These are phyloP conservation scores for Deinandra increscens DNA, from an alignment of 129 eudicot species.

Conservation along the genomic window DNA sequence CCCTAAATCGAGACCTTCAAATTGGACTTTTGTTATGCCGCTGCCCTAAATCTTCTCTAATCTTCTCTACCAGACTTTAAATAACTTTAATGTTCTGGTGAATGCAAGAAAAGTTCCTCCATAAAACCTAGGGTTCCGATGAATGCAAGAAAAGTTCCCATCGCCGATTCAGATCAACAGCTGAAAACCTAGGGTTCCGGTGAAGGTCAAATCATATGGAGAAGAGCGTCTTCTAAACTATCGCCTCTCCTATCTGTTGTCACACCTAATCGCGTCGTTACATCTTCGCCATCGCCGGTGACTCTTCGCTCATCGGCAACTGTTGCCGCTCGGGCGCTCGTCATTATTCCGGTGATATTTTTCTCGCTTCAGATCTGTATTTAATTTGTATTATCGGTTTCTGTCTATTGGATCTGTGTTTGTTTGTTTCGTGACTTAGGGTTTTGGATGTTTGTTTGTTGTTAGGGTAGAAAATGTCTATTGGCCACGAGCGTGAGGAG, in stretches of 20 bases:
- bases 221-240: conserved; percentile 33
- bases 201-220: conserved; percentile 29
- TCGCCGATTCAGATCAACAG: conserved; percentile 35
- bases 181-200: conserved; percentile 35
- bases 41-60: too few relatives aligned
- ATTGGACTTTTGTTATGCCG: too few relatives aligned
- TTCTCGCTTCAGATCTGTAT: conserved; percentile 30
- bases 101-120: too few relatives aligned
- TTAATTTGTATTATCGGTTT: neutral
- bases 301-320: conserved; percentile 20
- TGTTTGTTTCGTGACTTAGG: neutral
- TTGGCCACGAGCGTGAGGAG: conserved; percentile 82
- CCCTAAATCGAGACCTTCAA: too few relatives aligned
- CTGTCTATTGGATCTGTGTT: neutral
- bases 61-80: too few relatives aligned
- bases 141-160: conserved; percentile 23
- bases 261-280: conserved; percentile 30
- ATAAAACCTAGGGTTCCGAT: too few relatives aligned
- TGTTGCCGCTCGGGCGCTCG: conserved; percentile 12
- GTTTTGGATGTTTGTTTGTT: conserved; percentile 8
- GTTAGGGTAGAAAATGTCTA: conserved; percentile 31
- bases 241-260: conserved; percentile 29
- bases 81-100: too few relatives aligned
- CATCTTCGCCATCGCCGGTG: conserved; percentile 20
- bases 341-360: conserved; percentile 36